Base-by-base conservation (phyloP, 305 asterid species). In the Ruellia speciosa region DNA sequence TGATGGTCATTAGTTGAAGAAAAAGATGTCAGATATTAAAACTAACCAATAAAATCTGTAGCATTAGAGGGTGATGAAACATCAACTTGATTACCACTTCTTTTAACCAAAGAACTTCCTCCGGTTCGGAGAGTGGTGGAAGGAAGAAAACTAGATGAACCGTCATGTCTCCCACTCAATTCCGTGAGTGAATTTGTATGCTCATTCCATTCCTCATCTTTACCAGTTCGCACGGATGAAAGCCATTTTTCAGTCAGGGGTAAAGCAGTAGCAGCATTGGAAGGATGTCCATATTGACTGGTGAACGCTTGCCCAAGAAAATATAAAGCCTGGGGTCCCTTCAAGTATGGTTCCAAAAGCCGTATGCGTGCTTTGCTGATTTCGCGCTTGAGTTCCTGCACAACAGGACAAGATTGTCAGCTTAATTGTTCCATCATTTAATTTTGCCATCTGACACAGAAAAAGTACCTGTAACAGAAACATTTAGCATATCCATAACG, bases 311-410 rank as follows among this genome's bases (percentile, higher is more conserved):
- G 86, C 70, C 77, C 80, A 57, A 92, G 80, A 71, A 74, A 92
- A 61, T 83, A 82, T 49, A 88, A 62, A 63, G 88, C 96, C 63
- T 78, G 88, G 37, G 95, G 81, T 24, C 99, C 99, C 72, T 84
- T 88, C 66, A 92, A 66, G 65, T 77, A 60, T 1, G 99, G 96
- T 69, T 88, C 94, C 73, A 92, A 69, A 68, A 92, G 68, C 63
- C 72, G 79, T 70, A 92, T 79, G 41, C 84, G 90, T 9, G 88
- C 89, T 79, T 74, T 86, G 87, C 99, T 86, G 47, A 88, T 75
- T 66, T 92, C 94, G 59, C 80, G 82, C 75, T 84, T 88, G 52
- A 92, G 92, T 49, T 68, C 86, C 99, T 92, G 72, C 9, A n/a
- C n/a, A 40, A 59, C 7, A 49, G 48, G 34, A 53, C 51, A 60